These are phyloP conservation scores for Meyerozyma smithsonii DNA, from an alignment of 1,139 yeast genomes.

Conservation along the genomic window DNA sequence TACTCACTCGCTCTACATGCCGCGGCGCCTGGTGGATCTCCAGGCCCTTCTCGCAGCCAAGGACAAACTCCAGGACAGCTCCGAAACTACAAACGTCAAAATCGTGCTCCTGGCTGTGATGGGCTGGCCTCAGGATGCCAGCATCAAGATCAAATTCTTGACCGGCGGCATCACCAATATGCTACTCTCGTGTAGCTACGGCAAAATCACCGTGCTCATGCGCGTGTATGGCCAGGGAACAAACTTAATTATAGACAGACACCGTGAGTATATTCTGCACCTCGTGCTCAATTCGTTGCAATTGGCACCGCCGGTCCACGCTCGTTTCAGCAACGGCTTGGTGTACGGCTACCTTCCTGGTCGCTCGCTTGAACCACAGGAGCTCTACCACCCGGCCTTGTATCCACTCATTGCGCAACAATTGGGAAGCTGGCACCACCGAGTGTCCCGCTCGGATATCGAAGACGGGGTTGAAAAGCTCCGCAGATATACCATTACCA, in stretches of 20 bases:
- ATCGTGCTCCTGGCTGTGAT: background rate
- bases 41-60: background rate
- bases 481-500: conserved; percentile 27
- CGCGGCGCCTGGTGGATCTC: conserved; percentile 2
- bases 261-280: conserved; percentile 72
- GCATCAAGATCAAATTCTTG: conserved; percentile 34
- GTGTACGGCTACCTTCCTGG: conserved; percentile 71
- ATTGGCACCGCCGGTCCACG: conserved; percentile 67
- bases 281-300: conserved; percentile 53
- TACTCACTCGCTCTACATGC: conserved; percentile 1
- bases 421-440: conserved; percentile 68
- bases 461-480: conserved; percentile 48
- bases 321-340: conserved; percentile 69
- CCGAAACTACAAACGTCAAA: background rate
- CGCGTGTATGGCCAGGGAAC: conserved; percentile 79
- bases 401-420: conserved; percentile 61
- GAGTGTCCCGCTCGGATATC: conserved; percentile 40
- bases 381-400: conserved; percentile 43
- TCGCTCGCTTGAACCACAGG: conserved; percentile 53
- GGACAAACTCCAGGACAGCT: background rate
- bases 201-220: conserved; percentile 42
- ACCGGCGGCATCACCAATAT: conserved; percentile 83
- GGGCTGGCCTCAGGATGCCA: conserved; percentile 21
- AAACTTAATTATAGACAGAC: conserved; percentile 66
- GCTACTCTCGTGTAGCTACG: conserved; percentile 49